Base-by-base conservation (phyloP, 1,139 yeast genomes). In the Arxiozyma slooffiae region DNA sequence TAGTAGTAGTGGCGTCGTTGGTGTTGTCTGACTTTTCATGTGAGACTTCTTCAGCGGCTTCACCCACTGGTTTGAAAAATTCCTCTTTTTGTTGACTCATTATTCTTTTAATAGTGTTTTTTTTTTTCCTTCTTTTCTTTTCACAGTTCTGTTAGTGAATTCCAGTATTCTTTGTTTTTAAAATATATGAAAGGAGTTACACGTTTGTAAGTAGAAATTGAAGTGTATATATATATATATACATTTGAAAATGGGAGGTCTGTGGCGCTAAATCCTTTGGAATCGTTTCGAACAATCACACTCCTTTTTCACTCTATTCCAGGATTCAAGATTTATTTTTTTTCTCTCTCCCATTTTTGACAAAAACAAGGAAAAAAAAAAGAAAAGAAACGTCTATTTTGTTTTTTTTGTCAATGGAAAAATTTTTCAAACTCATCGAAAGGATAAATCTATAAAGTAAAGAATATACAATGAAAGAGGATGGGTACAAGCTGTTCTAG, bases 21-120 rank as follows among this genome's bases (percentile, higher is more conserved):
- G 11, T 30, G 36, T 11, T 30, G 2, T 11, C 36, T 11, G 14
- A 11, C 36, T 30, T 37, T 24, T 45, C 48, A 20, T 48, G 47
- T 23, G 50, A 49, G 40, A 24, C 41, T 44, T 59, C 68, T 17
- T 59, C 53, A 20, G 77, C 85, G 51, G 78, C 78, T 44, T 78
- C 78, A 44, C 87, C 87, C 18, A 82, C 84, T 16, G 78, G 71
- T 43, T 75, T 70, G 59, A 82, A 82, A 48, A 79, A 63, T 23
- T 74, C 73, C 53, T 74, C 75, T 39, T 54, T 52, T 47, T 53
- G 51, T 48, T 54, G 36, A n/a, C 30, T 24, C 24, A 34, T 17
- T 18, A 7, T 22, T 26, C 16, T 24, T 14, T 30, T 30, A 30
- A 2, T 30, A 30, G 4, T 30, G 3, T 30, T 14, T 11, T 11